phyloP scores from a whole-genome alignment of 2,329 filamentous ascomycete species.

The Hortaea werneckii region DNA sequence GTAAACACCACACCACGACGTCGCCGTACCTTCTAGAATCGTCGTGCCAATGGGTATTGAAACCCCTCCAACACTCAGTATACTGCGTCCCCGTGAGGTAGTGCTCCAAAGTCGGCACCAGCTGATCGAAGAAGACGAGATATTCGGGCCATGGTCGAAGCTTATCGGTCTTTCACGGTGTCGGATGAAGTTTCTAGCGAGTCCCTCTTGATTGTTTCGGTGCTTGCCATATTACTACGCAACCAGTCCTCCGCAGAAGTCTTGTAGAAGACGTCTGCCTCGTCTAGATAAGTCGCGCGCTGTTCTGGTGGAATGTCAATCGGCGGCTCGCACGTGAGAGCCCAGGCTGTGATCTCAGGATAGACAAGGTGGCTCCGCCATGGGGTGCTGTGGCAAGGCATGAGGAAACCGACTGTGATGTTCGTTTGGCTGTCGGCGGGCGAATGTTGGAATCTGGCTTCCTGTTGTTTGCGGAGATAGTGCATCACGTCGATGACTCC shows the following conservation, averaged over 20 bases:
- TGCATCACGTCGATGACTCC: slow-evolving; percentile 65
- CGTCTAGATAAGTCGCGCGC: slow-evolving; percentile 65
- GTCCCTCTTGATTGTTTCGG: neutral
- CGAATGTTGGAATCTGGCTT: slow-evolving; percentile 12
- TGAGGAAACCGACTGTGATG: slow-evolving; percentile 65
- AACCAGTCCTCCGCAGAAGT: slow-evolving; percentile 40
- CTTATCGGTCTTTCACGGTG: slow-evolving; percentile 5
- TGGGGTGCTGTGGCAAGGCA: slow-evolving; percentile 91
- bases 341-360: slow-evolving; percentile 65
- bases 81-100: slow-evolving; percentile 40
- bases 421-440: slow-evolving; percentile 9
- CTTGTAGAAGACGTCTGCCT: slow-evolving; percentile 83
- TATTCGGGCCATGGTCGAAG: slow-evolving; percentile 33
- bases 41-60: slow-evolving; percentile 54
- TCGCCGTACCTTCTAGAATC: slow-evolving; percentile 52
- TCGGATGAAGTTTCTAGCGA: neutral
- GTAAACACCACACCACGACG: slow-evolving; percentile 46
- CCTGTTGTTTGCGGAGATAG: slow-evolving; percentile 57
- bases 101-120: slow-evolving; percentile 40
- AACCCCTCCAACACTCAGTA: slow-evolving; percentile 48
- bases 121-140: slow-evolving; percentile 46
- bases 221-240: slow-evolving; percentile 29
- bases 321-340: slow-evolving; percentile 83
- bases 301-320: slow-evolving; percentile 54
- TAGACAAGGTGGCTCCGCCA: slow-evolving; percentile 85